Evolutionary conservation across 768 basidiomycete species (phyloP).

Genomic region (Suillus sp.): DNA sequence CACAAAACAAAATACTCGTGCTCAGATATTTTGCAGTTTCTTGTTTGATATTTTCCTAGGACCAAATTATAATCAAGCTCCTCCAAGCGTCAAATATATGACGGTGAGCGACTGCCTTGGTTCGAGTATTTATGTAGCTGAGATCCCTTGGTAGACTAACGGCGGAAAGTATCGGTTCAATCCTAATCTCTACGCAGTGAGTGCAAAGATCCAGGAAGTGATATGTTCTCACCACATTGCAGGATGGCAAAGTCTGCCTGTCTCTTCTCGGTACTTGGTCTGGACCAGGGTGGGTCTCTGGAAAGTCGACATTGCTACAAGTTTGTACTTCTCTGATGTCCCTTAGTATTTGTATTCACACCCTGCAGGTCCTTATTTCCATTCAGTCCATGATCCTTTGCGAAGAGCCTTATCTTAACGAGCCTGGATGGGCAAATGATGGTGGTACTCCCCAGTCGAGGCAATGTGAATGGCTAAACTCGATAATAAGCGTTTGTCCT

Average conservation of each 20-base stretch:
- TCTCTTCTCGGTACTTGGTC: slow-evolving; percentile 91
- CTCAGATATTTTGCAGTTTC: slow-evolving; percentile 42
- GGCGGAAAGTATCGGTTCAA: slow-evolving; percentile 91
- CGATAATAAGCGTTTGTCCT: slow-evolving; percentile 12
- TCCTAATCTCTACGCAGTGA: slow-evolving; percentile 89
- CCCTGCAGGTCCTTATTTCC: slow-evolving; percentile 73
- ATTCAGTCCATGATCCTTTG: slow-evolving; percentile 97
- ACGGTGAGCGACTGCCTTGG: slow-evolving; percentile 39
- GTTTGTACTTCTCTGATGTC: slow-evolving; percentile 36
- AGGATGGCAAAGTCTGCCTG: slow-evolving; percentile 95
- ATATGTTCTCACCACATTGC: slow-evolving; percentile 5
- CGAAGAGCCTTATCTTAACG: slow-evolving; percentile 90
- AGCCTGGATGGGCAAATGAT: slow-evolving; percentile 82
- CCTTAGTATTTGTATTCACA: background rate
- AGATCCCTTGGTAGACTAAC: slow-evolving; percentile 60
- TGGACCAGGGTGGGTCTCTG: slow-evolving; percentile 92
- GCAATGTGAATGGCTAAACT: slow-evolving; percentile 57
- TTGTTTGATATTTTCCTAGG: slow-evolving; percentile 95
- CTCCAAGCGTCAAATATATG: slow-evolving; percentile 75
- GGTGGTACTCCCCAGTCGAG: slow-evolving; percentile 74
- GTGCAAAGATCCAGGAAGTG: slow-evolving; percentile 24
- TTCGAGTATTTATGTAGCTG: background rate
- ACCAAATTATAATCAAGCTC: slow-evolving; percentile 83
- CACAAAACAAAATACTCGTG: background rate
- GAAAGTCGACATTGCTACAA: slow-evolving; percentile 88